A percentile compares a stretch with the other conserved stretches of the same genome.
These are phyloP conservation scores for Zanthoxylum bungeanum DNA, from an alignment of 345 rosid species.

Conservation along the genomic window DNA sequence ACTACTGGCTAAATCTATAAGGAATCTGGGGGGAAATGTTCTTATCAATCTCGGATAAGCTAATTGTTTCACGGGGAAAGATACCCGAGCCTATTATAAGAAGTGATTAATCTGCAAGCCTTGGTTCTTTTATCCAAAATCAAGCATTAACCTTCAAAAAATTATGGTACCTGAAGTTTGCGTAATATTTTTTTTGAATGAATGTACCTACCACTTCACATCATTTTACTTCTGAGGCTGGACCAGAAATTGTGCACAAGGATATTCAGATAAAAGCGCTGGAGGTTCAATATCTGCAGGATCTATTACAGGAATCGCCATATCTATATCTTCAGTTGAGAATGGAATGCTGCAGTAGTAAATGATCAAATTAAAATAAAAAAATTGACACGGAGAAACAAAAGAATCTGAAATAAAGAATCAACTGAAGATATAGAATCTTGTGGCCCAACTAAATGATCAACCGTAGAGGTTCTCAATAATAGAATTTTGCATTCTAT, in stretches of 20 bases:
- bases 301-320: slow-evolving; percentile 78
- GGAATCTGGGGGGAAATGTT: background rate
- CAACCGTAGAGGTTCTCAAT: background rate
- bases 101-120: too few relatives aligned
- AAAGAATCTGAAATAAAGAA: background rate
- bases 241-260: slow-evolving; percentile 63
- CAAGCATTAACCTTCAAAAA: background rate
- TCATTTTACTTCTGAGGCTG: slow-evolving; percentile 23
- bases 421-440: background rate
- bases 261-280: slow-evolving; percentile 49
- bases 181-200: background rate
- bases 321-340: slow-evolving; percentile 92
- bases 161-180: background rate
- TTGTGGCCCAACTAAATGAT: background rate
- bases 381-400: background rate
- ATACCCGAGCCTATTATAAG: too few relatives aligned
- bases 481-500: background rate
- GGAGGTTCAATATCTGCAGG: slow-evolving; percentile 68
- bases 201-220: background rate
- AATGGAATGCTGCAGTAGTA: slow-evolving; percentile 76
- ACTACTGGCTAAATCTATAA: slow-evolving; percentile 1
- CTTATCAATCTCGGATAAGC: slow-evolving; percentile 1
- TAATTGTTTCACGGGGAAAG: too few relatives aligned
- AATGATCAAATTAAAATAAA: background rate
- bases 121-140: too few relatives aligned